Evolutionary conservation across 2,329 filamentous ascomycete species (phyloP).

Genomic region (Calonectria honghensis): DNA sequence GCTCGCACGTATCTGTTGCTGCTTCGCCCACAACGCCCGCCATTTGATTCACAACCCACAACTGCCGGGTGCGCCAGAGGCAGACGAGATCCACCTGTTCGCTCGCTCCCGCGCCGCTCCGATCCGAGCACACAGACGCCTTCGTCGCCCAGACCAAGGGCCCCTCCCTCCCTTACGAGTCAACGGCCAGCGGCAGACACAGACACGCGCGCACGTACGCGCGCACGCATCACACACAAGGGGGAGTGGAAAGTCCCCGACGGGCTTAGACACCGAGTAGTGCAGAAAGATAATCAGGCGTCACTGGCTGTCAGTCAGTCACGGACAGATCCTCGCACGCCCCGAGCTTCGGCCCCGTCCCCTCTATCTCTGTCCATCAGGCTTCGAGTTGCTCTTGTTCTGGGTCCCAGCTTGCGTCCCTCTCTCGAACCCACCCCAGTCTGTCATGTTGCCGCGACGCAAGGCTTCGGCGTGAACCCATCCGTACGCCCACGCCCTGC

Average conservation of each 20-base stretch:
- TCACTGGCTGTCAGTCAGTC: constrained; percentile 23
- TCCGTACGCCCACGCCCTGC: constrained; percentile 20
- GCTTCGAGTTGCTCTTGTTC: constrained; percentile 4
- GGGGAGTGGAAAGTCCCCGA: constrained; percentile 10
- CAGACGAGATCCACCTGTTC: constrained; percentile 29
- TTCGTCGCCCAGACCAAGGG: constrained; percentile 2
- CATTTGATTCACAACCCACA: constrained; percentile 6
- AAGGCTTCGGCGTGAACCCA: constrained; percentile 10
- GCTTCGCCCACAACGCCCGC: background rate
- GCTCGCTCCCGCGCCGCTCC: constrained; percentile 25
- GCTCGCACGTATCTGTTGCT: background rate
- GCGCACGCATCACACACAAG: background rate
- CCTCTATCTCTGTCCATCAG: constrained; percentile 6
- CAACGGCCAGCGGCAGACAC: constrained; percentile 11
- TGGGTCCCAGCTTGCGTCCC: background rate
- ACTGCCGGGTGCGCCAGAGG: constrained; percentile 28
- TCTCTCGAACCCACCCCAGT: background rate
- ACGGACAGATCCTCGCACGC: constrained; percentile 17
- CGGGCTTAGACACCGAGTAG: background rate
- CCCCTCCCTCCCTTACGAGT: background rate
- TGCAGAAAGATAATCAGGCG: constrained; percentile 12
- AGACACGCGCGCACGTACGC: background rate
- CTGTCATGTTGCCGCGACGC: constrained; percentile 11
- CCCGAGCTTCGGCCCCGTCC: constrained; percentile 20
- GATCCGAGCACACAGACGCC: constrained; percentile 22